phyloP scores from a whole-genome alignment of 75 land plant species.

The Sequoiadendron giganteum region DNA sequence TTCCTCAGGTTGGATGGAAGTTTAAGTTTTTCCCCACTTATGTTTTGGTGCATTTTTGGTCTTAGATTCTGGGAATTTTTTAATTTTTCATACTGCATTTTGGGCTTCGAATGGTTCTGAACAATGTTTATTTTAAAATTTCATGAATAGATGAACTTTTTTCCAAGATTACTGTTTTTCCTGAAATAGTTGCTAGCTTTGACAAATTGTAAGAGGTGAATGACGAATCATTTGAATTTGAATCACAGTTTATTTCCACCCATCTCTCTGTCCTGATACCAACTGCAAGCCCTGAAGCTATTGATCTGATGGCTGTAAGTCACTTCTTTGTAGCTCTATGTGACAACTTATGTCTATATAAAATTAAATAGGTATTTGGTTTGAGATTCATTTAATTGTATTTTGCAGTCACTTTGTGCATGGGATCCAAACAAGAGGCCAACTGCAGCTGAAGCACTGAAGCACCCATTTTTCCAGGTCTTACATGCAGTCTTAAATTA shows the following conservation, averaged over 20 bases:
- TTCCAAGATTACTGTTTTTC: background rate
- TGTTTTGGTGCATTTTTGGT: background rate
- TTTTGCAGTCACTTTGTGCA: conserved; percentile 72
- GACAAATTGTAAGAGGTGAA: background rate
- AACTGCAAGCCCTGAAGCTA: conserved; percentile 74
- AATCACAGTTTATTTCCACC: conserved; percentile 48
- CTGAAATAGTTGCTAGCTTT: background rate
- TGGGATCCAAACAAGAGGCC: conserved; percentile 96
- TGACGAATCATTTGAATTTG: background rate
- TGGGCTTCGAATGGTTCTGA: background rate
- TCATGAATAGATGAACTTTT: background rate
- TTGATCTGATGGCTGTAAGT: conserved; percentile 72
- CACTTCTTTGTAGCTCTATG: background rate
- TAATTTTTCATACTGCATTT: background rate
- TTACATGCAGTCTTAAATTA: background rate
- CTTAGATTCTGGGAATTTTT: background rate
- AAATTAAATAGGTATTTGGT: background rate
- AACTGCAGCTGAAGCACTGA: conserved; percentile 83
- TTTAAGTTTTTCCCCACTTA: background rate
- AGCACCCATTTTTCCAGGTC: conserved; percentile 98
- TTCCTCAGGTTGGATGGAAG: conserved; percentile 63
- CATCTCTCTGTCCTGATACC: conserved; percentile 73
- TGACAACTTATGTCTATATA: background rate
- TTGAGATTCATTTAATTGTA: background rate
- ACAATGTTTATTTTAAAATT: background rate